Conservation (phyloP, 2,329 filamentous ascomycete genomes). For the Trichoderma atrobrunneum region DNA sequence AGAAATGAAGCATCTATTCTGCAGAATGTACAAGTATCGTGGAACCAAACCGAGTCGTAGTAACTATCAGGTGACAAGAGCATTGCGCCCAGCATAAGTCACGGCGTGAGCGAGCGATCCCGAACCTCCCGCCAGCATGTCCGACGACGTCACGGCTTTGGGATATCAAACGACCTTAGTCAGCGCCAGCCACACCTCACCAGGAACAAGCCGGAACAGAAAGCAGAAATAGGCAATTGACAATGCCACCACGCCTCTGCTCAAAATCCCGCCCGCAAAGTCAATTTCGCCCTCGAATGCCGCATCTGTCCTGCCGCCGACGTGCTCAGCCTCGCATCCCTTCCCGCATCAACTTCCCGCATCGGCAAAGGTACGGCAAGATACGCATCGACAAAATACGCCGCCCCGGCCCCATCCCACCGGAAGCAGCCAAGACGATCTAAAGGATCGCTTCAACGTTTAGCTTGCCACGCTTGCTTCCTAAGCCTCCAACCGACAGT, state of each 20-base stretch:
- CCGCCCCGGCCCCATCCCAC: background rate
- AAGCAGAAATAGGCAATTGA: background rate
- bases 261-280: background rate
- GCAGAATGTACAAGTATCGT: background rate
- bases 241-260: background rate
- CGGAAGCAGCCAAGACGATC: background rate
- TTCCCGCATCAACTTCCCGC: background rate
- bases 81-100: background rate
- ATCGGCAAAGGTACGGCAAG: background rate
- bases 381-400: background rate
- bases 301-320: background rate
- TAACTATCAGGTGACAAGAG: background rate
- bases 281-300: background rate
- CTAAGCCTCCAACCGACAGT: background rate
- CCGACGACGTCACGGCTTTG: background rate
- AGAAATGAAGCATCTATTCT: background rate
- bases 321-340: constrained; percentile 1
- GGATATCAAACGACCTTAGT: background rate
- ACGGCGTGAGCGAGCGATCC: constrained; percentile 7
- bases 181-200: background rate
- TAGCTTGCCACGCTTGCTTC: background rate
- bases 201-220: background rate
- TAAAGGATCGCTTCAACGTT: background rate
- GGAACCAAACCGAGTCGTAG: background rate
- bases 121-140: background rate